Percentiles rank a stretch among this genome's conserved stretches.
phyloP scores from a whole-genome alignment of 2,329 filamentous ascomycete species.

The Pyricularia sp. region DNA sequence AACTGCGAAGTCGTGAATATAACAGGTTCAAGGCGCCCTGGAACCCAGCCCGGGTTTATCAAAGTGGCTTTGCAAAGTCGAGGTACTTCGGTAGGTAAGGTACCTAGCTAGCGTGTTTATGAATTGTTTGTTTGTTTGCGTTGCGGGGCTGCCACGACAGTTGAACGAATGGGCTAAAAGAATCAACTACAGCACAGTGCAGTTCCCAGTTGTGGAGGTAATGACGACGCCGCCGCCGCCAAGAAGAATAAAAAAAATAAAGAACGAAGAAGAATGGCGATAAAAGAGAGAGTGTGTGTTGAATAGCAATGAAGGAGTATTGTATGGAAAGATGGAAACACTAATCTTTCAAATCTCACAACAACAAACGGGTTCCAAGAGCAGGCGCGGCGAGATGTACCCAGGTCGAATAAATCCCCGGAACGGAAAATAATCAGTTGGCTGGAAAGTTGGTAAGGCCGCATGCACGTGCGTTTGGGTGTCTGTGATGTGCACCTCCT shows the following conservation, averaged over 20 bases:
- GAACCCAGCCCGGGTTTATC: background rate
- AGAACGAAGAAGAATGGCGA: background rate
- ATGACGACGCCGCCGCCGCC: too few relatives aligned
- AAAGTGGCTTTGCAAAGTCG: background rate
- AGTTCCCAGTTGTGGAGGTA: too few relatives aligned
- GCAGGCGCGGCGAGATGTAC: background rate
- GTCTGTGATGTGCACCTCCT: too few relatives aligned
- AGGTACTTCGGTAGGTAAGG: background rate
- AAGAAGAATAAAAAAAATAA: background rate
- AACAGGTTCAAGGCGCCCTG: background rate
- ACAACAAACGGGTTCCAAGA: too few relatives aligned
- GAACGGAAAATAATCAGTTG: background rate
- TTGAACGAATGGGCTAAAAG: background rate
- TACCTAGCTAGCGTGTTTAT: background rate
- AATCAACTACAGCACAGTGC: background rate
- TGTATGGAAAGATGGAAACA: too few relatives aligned
- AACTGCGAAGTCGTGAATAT: background rate
- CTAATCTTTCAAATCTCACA: too few relatives aligned
- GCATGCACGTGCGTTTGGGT: background rate
- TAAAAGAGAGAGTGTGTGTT: background rate
- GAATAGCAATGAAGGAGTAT: background rate
- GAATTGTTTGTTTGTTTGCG: background rate
- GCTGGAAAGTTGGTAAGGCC: background rate
- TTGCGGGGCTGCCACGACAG: background rate
- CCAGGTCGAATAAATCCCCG: background rate